phyloP scores from a whole-genome alignment of 177 flowering plant genomes.

The Vitis hybrid region DNA sequence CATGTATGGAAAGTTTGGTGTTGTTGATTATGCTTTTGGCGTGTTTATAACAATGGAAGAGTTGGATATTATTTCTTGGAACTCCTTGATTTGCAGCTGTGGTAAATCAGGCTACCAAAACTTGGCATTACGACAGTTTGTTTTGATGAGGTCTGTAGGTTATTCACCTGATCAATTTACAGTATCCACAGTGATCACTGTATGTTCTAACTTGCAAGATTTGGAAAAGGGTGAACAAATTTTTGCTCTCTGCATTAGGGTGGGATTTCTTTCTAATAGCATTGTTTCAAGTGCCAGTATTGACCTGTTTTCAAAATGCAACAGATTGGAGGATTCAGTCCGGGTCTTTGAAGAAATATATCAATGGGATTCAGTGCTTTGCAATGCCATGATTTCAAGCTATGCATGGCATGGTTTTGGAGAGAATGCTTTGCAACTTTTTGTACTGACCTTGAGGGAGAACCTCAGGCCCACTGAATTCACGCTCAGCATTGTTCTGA shows the following conservation, averaged over 20 bases:
- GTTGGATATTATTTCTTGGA: constrained; percentile 58
- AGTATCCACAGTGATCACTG: constrained; percentile 38
- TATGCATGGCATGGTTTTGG: constrained; percentile 41
- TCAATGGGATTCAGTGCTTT: constrained; percentile 46
- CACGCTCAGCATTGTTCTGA: constrained; percentile 50
- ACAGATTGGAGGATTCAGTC: constrained; percentile 58
- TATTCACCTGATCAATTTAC: constrained; percentile 56
- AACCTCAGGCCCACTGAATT: constrained; percentile 48
- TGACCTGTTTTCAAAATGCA: constrained; percentile 78
- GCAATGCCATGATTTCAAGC: constrained; percentile 63
- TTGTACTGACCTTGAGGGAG: constrained; percentile 38
- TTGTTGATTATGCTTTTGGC: constrained; percentile 37
- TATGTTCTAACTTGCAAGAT: constrained; percentile 43
- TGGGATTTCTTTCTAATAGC: constrained; percentile 57
- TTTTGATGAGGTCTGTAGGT: constrained; percentile 39
- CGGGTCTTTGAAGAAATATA: constrained; percentile 41
- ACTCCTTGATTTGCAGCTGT: constrained; percentile 48
- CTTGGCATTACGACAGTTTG: constrained; percentile 44
- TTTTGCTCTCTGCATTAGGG: constrained; percentile 46
- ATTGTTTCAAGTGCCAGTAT: constrained; percentile 63
- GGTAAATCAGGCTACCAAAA: constrained; percentile 36
- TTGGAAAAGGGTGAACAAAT: constrained; percentile 61
- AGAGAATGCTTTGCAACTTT: constrained; percentile 43
- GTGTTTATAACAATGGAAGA: constrained; percentile 41
- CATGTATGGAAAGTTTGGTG: constrained; percentile 50